Evolutionary conservation across 257 asterid genomes (phyloP).

Genomic region (Gynochthodes officinalis): DNA sequence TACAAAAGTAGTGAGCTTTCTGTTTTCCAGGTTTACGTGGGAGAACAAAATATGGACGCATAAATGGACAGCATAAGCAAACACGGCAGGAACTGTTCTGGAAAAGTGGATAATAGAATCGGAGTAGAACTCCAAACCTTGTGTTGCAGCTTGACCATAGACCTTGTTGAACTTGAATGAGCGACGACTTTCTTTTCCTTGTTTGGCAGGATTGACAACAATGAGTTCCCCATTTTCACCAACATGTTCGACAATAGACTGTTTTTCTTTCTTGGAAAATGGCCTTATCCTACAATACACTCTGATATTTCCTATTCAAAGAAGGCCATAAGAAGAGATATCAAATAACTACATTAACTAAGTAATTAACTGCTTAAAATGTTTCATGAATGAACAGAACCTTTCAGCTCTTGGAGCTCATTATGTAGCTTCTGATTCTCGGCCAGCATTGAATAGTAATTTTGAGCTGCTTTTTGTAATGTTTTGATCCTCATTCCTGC

Average conservation of each 20-base stretch:
- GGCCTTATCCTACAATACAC: slow-evolving; percentile 96
- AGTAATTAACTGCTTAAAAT: slow-evolving; percentile 4
- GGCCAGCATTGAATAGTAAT: slow-evolving; percentile 17
- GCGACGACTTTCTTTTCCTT: slow-evolving; percentile 88
- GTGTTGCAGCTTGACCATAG: slow-evolving; percentile 67
- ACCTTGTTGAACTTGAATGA: slow-evolving; percentile 81
- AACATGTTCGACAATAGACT: slow-evolving; percentile 56
- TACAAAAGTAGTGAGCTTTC: slow-evolving; percentile 5
- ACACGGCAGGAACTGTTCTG: background rate
- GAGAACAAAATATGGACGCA: background rate
- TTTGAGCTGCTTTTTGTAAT: slow-evolving; percentile 21
- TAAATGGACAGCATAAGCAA: background rate
- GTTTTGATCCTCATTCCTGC: slow-evolving; percentile 18
- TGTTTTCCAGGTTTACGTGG: background rate
- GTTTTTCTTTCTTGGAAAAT: slow-evolving; percentile 66
- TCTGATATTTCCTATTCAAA: slow-evolving; percentile 78
- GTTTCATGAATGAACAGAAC: slow-evolving; percentile 28
- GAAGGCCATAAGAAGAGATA: slow-evolving; percentile 17
- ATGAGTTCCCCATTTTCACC: slow-evolving; percentile 89
- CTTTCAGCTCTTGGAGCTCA: slow-evolving; percentile 68
- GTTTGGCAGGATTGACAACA: slow-evolving; percentile 71
- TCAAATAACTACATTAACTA: background rate
- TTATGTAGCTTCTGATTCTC: slow-evolving; percentile 31
- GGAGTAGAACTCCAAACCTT: slow-evolving; percentile 48
- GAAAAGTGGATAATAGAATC: slow-evolving; percentile 10